Percentiles rank a stretch among this genome's conserved stretches.
Conservation (phyloP, 2,329 filamentous ascomycete species). For the Penicillium fuscoglaucum region DNA sequence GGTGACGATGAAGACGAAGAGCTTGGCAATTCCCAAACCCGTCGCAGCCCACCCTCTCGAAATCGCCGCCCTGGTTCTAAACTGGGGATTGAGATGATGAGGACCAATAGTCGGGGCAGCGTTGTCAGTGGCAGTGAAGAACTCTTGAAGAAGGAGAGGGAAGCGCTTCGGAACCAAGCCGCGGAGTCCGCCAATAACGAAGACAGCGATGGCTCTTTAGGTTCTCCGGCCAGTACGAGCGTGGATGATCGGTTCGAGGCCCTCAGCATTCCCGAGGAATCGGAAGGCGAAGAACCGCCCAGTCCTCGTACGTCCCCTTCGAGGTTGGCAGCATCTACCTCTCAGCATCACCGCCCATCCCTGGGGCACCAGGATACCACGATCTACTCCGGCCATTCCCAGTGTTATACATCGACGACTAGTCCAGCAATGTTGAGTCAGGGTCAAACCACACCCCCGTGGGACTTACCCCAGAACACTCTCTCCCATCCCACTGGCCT, state of each 20-base stretch:
- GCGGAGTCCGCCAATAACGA: conserved; percentile 25
- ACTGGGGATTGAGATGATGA: conserved; percentile 95
- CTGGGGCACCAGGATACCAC: conserved; percentile 20
- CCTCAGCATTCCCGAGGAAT: conserved; percentile 39
- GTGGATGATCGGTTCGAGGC: conserved; percentile 36
- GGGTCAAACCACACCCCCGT: conserved; percentile 36
- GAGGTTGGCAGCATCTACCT: neutral
- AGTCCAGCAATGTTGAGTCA: conserved; percentile 19
- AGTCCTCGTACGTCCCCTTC: conserved; percentile 27
- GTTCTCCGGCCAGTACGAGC: conserved; percentile 25
- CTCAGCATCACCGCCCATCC: conserved; percentile 16
- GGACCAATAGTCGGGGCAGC: conserved; percentile 90
- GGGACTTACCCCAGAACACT: conserved; percentile 16
- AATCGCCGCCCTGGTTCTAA: conserved; percentile 74
- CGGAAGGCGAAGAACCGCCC: conserved; percentile 33
- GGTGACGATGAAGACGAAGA: conserved; percentile 96
- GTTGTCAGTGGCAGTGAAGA: conserved; percentile 54
- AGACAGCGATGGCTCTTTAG: conserved; percentile 25
- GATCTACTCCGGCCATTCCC: conserved; percentile 21
- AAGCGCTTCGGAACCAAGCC: conserved; percentile 31
- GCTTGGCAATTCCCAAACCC: conserved; percentile 60
- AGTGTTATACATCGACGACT: neutral
- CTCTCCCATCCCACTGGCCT: conserved; percentile 20
- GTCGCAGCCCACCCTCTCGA: conserved; percentile 54
- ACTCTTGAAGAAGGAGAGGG: conserved; percentile 36